Conservation (phyloP, 1,284 basidiomycete genomes). For the Lignosus rhinocerotis region DNA sequence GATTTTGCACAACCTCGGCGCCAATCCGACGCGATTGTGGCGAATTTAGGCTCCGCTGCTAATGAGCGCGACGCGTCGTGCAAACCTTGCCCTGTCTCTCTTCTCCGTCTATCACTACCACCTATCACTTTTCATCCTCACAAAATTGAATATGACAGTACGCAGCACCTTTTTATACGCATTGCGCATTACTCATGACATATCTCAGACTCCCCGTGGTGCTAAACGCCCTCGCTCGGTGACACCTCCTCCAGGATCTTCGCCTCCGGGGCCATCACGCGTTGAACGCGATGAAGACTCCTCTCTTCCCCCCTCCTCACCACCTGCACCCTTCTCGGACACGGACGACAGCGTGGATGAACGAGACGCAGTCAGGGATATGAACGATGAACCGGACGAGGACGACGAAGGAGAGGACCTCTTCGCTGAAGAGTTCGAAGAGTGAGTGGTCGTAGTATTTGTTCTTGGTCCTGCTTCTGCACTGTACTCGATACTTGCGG, state of each 20-base stretch:
- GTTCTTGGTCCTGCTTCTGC: background rate
- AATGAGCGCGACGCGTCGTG: conserved; percentile 31
- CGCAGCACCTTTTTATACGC: background rate
- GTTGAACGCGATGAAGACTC: conserved; percentile 61
- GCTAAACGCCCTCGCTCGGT: conserved; percentile 66
- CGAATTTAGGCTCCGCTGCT: conserved; percentile 28
- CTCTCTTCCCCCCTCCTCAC: conserved; percentile 81
- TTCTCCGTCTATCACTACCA: background rate
- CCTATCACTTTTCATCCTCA: background rate
- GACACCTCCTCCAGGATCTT: conserved; percentile 54
- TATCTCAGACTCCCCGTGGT: conserved; percentile 33
- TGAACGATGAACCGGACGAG: conserved; percentile 70
- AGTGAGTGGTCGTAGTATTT: conserved; percentile 51
- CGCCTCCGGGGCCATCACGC: conserved; percentile 47
- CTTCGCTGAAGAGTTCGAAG: conserved; percentile 78
- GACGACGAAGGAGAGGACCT: conserved; percentile 92
- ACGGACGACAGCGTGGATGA: conserved; percentile 83
- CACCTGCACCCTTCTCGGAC: conserved; percentile 83
- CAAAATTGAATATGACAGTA: conserved; percentile 12
- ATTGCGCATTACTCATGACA: background rate
- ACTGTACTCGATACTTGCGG: no score
- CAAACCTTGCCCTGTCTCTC: conserved; percentile 11
- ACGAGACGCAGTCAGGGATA: conserved; percentile 70
- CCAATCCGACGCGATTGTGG: conserved; percentile 27
- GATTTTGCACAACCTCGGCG: background rate